phyloP scores from a whole-genome alignment of 2,329 filamentous ascomycete species.

The Neodidymelliopsis sp. region DNA sequence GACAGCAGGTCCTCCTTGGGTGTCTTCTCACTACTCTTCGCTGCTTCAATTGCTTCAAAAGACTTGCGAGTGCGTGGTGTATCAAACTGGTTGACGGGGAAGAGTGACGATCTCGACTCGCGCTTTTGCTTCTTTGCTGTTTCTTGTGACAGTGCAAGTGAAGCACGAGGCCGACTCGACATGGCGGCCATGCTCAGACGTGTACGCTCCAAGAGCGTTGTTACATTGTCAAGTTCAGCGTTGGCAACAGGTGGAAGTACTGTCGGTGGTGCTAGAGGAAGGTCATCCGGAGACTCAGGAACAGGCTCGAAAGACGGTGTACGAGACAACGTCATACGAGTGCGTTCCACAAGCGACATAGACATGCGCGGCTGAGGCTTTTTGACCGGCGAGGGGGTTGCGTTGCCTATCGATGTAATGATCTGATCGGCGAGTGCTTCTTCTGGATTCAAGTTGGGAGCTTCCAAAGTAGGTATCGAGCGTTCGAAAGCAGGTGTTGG shows the following conservation, averaged over 20 bases:
- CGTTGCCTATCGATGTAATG: slow-evolving; percentile 48
- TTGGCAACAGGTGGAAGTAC: slow-evolving; percentile 24
- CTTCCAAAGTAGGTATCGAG: slow-evolving; percentile 25
- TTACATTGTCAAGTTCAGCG: slow-evolving; percentile 33
- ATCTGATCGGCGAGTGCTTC: slow-evolving; percentile 50
- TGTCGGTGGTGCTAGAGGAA: slow-evolving; percentile 15
- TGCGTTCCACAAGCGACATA: slow-evolving; percentile 56
- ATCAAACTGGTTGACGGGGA: slow-evolving; percentile 65
- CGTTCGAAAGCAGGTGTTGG: slow-evolving; percentile 27
- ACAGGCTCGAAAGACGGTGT: slow-evolving; percentile 37
- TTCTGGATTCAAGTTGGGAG: slow-evolving; percentile 28
- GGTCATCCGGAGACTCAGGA: slow-evolving; percentile 28
- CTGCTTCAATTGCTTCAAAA: slow-evolving; percentile 32
- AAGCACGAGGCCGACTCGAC: slow-evolving; percentile 45
- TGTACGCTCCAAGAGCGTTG: slow-evolving; percentile 74
- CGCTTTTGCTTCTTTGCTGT: slow-evolving; percentile 25
- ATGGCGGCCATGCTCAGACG: slow-evolving; percentile 78
- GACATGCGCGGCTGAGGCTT: slow-evolving; percentile 49
- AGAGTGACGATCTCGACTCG: slow-evolving; percentile 41
- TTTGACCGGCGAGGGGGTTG: slow-evolving; percentile 52
- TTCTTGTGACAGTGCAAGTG: slow-evolving; percentile 20
- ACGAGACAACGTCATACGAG: slow-evolving; percentile 56
- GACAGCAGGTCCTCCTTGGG: slow-evolving; percentile 74
- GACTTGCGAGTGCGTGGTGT: slow-evolving; percentile 54
- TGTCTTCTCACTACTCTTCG: slow-evolving; percentile 48